A percentile compares a stretch with the other conserved stretches of the same genome.
Evolutionary conservation across 257 asterid genomes (phyloP).

Genomic region (Fraxinus quadrangulata): DNA sequence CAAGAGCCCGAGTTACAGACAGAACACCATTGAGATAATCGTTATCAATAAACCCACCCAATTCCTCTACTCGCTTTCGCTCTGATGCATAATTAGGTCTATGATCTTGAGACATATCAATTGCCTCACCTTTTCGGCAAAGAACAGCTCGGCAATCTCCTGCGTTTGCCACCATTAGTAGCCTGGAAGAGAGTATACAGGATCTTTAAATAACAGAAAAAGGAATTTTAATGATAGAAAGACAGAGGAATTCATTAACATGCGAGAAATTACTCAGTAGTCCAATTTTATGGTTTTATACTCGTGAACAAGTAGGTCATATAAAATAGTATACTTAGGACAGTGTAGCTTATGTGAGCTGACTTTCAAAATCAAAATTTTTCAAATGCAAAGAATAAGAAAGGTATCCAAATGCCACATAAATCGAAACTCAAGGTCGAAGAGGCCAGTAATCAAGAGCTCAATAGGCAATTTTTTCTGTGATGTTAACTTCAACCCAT

Average conservation of each 20-base stretch:
- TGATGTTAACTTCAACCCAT: no score
- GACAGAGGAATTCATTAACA: no score
- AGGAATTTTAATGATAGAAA: no score
- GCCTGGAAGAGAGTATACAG: slow-evolving; percentile 44
- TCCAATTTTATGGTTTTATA: no score
- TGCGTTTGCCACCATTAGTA: slow-evolving; percentile 76
- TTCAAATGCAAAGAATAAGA: not conserved
- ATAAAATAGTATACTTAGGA: no score
- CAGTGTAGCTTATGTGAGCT: no score
- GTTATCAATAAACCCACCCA: slow-evolving; percentile 77
- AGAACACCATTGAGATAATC: slow-evolving; percentile 78
- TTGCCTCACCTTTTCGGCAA: slow-evolving; percentile 74
- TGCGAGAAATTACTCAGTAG: no score
- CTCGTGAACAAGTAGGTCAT: no score
- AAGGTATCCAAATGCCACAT: not conserved
- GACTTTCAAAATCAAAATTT: no score
- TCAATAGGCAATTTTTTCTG: not conserved
- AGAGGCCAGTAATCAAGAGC: not conserved
- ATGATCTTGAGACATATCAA: slow-evolving; percentile 86
- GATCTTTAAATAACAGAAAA: not conserved
- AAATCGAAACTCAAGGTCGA: not conserved
- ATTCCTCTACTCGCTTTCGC: slow-evolving; percentile 64
- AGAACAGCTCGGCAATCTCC: slow-evolving; percentile 93
- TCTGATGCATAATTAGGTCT: slow-evolving; percentile 56
- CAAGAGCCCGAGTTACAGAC: slow-evolving; percentile 73